Conservation (phyloP, 345 rosid species). For the Firmiana major region DNA sequence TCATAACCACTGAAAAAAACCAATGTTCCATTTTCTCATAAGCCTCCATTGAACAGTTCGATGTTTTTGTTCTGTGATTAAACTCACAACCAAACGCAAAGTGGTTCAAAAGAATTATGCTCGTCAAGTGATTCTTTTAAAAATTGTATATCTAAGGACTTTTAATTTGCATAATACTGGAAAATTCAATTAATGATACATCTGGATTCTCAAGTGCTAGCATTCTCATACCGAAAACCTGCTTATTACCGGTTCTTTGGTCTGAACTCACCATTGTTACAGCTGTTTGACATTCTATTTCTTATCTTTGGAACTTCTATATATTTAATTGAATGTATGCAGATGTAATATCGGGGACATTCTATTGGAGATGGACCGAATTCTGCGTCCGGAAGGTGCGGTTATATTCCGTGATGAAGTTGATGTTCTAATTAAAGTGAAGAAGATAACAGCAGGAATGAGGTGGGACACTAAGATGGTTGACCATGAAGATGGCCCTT, state of each 20-base stretch:
- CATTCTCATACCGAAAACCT: not conserved
- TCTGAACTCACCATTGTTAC: not conserved
- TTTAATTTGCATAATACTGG: not conserved
- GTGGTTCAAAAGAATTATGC: not conserved
- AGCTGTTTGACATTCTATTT: not conserved
- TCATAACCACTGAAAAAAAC: not conserved
- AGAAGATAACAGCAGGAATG: constrained; percentile 77
- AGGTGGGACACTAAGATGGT: constrained; percentile 94
- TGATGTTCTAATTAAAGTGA: constrained; percentile 71
- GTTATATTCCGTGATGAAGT: constrained; percentile 88
- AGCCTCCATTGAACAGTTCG: not conserved
- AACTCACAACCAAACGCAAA: not conserved
- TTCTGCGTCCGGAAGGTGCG: constrained; percentile 96
- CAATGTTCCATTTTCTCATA: not conserved
- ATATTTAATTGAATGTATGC: constrained; percentile 5
- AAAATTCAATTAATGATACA: not conserved
- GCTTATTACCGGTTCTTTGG: not conserved
- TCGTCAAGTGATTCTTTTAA: not conserved
- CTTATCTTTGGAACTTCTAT: not conserved
- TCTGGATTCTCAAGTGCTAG: not conserved
- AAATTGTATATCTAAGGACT: not conserved
- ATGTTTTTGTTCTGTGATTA: not conserved
- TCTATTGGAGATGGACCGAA: constrained; percentile 95
- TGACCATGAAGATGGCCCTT: constrained; percentile 98
- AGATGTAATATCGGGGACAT: constrained; percentile 88